phyloP scores from a whole-genome alignment of 108 stramenopile genomes.

The Conticribra weissflogii region DNA sequence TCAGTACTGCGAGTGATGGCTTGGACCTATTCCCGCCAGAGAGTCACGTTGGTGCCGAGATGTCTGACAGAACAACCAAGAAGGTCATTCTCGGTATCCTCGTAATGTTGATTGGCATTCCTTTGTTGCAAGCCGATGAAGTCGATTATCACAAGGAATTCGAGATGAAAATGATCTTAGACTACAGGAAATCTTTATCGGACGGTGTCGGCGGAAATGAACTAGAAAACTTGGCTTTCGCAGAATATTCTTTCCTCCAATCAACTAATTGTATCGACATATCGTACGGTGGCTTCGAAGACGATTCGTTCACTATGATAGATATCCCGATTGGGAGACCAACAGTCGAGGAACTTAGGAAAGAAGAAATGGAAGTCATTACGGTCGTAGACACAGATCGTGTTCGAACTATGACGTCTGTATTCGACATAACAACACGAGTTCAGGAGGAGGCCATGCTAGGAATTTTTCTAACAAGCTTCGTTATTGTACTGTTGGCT shows the following conservation, averaged over 20 bases:
- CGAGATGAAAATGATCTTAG: constrained; percentile 46
- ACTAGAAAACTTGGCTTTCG: constrained; percentile 30
- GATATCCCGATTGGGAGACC: constrained; percentile 40
- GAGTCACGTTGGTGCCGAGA: constrained; percentile 60
- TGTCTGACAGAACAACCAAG: constrained; percentile 66
- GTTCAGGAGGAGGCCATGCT: constrained; percentile 47
- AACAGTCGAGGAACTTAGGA: constrained; percentile 22
- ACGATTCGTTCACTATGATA: constrained; percentile 15
- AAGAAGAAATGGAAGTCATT: constrained; percentile 27
- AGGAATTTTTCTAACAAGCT: constrained; percentile 58
- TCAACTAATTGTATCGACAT: constrained; percentile 45
- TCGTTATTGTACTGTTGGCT: constrained; percentile 66
- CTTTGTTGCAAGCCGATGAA: constrained; percentile 46
- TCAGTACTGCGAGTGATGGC: constrained; percentile 5
- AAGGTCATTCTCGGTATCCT: constrained; percentile 59
- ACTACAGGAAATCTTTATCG: constrained; percentile 27
- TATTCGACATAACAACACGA: constrained; percentile 36
- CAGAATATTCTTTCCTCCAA: constrained; percentile 42
- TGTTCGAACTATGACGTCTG: constrained; percentile 35
- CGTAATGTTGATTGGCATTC: constrained; percentile 56
- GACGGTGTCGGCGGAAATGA: constrained; percentile 11
- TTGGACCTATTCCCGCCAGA: constrained; percentile 27
- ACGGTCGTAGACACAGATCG: constrained; percentile 18
- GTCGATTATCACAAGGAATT: constrained; percentile 48
- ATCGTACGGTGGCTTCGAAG: constrained; percentile 43